Percentiles rank a stretch among this genome's conserved stretches.
phyloP scores from a whole-genome alignment of 1,284 basidiomycete genomes.

The Papiliotrema fonsecae region DNA sequence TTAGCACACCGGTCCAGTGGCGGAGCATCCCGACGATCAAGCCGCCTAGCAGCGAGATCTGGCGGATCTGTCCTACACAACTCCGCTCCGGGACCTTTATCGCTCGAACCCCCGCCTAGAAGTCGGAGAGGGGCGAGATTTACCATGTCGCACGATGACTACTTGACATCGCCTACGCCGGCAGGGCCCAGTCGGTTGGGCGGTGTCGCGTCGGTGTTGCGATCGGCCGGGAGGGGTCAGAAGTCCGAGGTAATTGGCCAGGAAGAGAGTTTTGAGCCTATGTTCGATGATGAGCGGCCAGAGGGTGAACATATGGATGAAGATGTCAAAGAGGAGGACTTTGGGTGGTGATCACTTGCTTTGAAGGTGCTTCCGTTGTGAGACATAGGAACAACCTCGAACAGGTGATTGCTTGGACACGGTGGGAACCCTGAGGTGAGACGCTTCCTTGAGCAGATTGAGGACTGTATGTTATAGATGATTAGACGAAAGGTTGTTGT shows the following conservation, averaged over 20 bases:
- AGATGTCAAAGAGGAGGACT: constrained; percentile 3
- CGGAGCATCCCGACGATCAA: background rate
- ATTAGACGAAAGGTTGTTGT: too few species aligned
- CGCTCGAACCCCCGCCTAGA: background rate
- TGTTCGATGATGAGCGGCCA: background rate
- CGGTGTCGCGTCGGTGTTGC: background rate
- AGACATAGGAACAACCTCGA: too few species aligned
- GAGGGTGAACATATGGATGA: constrained; percentile 1
- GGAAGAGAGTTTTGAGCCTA: background rate
- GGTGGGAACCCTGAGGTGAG: too few species aligned
- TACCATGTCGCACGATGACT: background rate
- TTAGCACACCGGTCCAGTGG: background rate
- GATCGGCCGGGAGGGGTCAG: background rate
- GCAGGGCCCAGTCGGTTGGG: background rate
- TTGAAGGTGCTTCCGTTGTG: too few species aligned
- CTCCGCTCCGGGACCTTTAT: background rate
- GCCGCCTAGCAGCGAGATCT: background rate
- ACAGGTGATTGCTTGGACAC: too few species aligned
- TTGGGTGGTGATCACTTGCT: too few species aligned
- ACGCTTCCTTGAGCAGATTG: too few species aligned
- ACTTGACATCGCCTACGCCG: background rate
- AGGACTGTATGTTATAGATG: too few species aligned
- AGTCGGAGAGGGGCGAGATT: background rate
- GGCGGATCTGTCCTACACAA: background rate
- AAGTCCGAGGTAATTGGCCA: background rate